Percentiles rank a stretch among this genome's conserved stretches.
These are phyloP conservation scores for Skeletonema marinoi DNA, from an alignment of 108 stramenopile species.

Conservation along the genomic window DNA sequence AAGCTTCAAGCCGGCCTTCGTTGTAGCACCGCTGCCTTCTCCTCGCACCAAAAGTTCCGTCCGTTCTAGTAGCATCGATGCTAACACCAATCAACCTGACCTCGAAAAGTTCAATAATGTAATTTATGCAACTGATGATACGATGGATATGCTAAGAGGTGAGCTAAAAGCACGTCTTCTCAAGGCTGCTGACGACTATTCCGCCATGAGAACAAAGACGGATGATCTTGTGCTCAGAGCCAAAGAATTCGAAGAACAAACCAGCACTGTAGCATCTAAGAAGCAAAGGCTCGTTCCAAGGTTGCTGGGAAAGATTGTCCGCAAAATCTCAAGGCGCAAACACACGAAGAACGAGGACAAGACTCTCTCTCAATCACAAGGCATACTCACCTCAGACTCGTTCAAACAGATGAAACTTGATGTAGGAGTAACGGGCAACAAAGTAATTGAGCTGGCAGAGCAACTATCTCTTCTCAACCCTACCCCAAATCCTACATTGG, in stretches of 20 bases:
- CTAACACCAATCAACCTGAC: not conserved
- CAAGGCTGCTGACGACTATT: slow-evolving; percentile 17
- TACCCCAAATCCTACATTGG: slow-evolving; percentile 34
- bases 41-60: not conserved
- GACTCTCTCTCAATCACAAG: not conserved
- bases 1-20: not conserved
- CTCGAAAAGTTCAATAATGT: not conserved
- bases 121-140: slow-evolving; percentile 7
- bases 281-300: slow-evolving; percentile 9
- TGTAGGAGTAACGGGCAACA: slow-evolving; percentile 22
- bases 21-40: not conserved
- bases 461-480: slow-evolving; percentile 43
- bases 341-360: not conserved
- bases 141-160: not conserved
- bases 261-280: not conserved
- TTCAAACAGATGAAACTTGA: slow-evolving; percentile 25
- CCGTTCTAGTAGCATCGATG: not conserved
- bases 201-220: not conserved
- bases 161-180: slow-evolving; percentile 18
- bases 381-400: slow-evolving; percentile 29
- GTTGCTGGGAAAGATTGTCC: slow-evolving; percentile 16
- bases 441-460: slow-evolving; percentile 38
- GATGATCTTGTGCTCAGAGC: not conserved
- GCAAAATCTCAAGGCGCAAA: slow-evolving; percentile 27
- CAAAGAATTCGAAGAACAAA: slow-evolving; percentile 9